Evolutionary conservation across 768 basidiomycete species (phyloP).

Genomic region (Boletus patriciae): DNA sequence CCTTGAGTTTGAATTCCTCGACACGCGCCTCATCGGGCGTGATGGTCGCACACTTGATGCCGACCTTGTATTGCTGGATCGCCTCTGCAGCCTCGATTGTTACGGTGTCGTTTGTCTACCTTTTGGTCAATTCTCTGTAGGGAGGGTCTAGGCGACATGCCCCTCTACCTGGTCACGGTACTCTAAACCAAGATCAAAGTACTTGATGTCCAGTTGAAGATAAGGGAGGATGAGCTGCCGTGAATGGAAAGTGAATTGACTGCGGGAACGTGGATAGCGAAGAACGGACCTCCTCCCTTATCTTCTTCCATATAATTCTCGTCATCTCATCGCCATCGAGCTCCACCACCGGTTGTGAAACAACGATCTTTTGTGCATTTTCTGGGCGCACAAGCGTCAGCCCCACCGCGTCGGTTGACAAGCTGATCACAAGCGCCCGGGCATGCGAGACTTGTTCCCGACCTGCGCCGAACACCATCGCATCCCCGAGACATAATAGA

Average conservation of each 20-base stretch:
- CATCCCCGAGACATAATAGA: background rate
- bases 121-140: background rate
- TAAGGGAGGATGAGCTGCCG: constrained; percentile 90
- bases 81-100: constrained; percentile 94
- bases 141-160: background rate
- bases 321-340: constrained; percentile 99
- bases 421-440: background rate
- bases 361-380: constrained; percentile 60
- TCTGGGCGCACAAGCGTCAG: constrained; percentile 19
- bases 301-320: constrained; percentile 98
- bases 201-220: constrained; percentile 94
- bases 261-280: background rate
- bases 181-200: constrained; percentile 96
- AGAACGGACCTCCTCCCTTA: constrained; percentile 79
- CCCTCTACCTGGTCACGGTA: constrained; percentile 75
- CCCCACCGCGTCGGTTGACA: background rate
- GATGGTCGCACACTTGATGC: constrained; percentile 99
- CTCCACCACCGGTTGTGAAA: constrained; percentile 89
- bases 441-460: background rate
- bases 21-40: constrained; percentile 97
- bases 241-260: background rate
- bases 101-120: constrained; percentile 87
- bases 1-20: constrained; percentile 95
- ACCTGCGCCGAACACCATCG: constrained; percentile 1
- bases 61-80: constrained; percentile 91